phyloP scores from a whole-genome alignment of 176 grass and related monocot genomes.

The Aegilops speltoides region DNA sequence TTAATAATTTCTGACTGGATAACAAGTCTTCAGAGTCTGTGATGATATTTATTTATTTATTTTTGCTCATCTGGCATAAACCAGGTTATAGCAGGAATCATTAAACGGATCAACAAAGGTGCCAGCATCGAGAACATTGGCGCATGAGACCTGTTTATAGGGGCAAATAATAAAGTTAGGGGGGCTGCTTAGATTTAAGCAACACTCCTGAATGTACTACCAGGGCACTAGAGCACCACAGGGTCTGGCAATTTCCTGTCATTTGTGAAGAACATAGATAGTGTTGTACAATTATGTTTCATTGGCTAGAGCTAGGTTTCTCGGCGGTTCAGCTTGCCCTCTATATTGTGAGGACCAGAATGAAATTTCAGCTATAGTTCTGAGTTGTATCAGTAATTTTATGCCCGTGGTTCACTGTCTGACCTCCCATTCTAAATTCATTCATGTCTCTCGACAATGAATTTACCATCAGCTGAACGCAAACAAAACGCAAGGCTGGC shows the following conservation, averaged over 20 bases:
- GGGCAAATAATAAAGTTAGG: not conserved
- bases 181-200: not conserved
- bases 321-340: not conserved
- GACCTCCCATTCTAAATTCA: no score
- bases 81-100: conserved; percentile 93
- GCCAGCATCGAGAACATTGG: conserved; percentile 75
- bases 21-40: not conserved
- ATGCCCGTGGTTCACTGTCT: no score
- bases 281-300: not conserved
- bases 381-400: not conserved
- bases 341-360: conserved; percentile 1
- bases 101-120: conserved; percentile 89
- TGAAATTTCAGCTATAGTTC: not conserved
- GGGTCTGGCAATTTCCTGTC: not conserved
- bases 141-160: conserved; percentile 40
- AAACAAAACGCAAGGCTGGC: no score
- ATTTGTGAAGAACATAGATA: not conserved
- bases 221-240: not conserved
- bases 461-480: no score
- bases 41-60: not conserved
- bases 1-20: not conserved
- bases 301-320: not conserved
- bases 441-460: no score
- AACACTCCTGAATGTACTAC: not conserved
- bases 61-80: not conserved